phyloP scores from a whole-genome alignment of 2,329 filamentous ascomycete species.

The Monilinia fructicola region DNA sequence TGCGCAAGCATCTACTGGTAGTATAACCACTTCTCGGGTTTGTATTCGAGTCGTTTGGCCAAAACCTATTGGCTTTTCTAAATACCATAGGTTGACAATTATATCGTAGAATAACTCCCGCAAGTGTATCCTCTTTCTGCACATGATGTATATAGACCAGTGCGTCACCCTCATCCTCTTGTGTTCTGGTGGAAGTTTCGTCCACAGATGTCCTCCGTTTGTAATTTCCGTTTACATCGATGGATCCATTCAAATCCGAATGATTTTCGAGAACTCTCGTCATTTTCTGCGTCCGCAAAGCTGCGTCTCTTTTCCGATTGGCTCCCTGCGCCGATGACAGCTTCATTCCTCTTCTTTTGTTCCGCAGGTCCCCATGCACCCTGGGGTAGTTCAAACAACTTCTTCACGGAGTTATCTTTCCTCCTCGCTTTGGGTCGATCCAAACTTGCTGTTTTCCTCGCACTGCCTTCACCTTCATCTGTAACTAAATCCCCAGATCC shows the following conservation, averaged over 20 bases:
- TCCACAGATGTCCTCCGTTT: conserved; percentile 38
- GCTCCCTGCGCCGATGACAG: conserved; percentile 53
- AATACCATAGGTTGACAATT: conserved; percentile 81
- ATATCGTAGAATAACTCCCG: conserved; percentile 86
- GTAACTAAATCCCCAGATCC: conserved; percentile 23
- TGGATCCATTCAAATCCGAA: conserved; percentile 57
- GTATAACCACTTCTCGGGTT: conserved; percentile 72
- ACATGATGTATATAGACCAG: conserved; percentile 91
- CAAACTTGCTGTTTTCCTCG: conserved; percentile 12
- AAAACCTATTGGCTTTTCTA: conserved; percentile 86
- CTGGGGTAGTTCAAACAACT: conserved; percentile 28
- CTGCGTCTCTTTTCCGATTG: conserved; percentile 53
- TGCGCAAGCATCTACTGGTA: conserved; percentile 88
- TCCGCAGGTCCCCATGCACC: conserved; percentile 37
- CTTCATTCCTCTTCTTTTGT: conserved; percentile 31
- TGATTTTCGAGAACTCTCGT: conserved; percentile 62
- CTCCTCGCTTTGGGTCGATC: conserved; percentile 23
- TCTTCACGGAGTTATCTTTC: conserved; percentile 25
- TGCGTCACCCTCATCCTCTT: conserved; percentile 67
- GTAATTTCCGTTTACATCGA: conserved; percentile 47
- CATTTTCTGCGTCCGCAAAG: conserved; percentile 55
- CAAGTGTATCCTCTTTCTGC: conserved; percentile 78
- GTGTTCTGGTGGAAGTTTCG: conserved; percentile 33
- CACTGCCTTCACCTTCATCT: conserved; percentile 29
- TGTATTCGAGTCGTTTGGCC: conserved; percentile 93